phyloP scores from a whole-genome alignment of 805 yeast genomes.

The Ogataea angusta region DNA sequence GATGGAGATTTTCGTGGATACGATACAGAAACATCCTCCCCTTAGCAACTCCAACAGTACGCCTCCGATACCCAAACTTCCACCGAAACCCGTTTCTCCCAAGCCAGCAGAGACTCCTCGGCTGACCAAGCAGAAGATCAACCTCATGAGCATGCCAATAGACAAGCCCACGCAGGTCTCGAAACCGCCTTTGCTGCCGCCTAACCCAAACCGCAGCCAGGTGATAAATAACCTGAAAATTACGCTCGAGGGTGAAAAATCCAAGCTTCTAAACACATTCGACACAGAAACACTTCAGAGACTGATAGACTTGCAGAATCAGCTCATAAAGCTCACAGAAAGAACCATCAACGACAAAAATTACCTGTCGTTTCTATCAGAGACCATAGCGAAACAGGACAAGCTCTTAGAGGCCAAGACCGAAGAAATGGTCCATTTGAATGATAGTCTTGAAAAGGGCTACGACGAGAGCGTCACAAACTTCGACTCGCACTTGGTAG shows the following conservation, averaged over 20 bases:
- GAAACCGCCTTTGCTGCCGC: slow-evolving; percentile 28
- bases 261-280: slow-evolving; percentile 11
- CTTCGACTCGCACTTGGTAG: slow-evolving; percentile 43
- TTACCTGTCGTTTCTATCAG: slow-evolving; percentile 15
- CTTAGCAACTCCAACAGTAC: slow-evolving; percentile 1
- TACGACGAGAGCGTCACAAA: slow-evolving; percentile 26
- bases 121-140: slow-evolving; percentile 8
- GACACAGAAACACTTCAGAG: slow-evolving; percentile 5
- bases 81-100: slow-evolving; percentile 8
- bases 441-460: slow-evolving; percentile 29
- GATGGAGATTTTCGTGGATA: slow-evolving; percentile 18
- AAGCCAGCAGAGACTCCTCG: slow-evolving; percentile 4
- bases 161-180: slow-evolving; percentile 1
- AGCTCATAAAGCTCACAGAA: slow-evolving; percentile 21
- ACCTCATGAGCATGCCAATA: slow-evolving; percentile 9
- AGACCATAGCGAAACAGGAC: slow-evolving; percentile 24
- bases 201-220: slow-evolving; percentile 26
- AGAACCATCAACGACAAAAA: slow-evolving; percentile 15
- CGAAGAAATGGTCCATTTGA: slow-evolving; percentile 8
- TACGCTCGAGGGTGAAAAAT: slow-evolving; percentile 6
- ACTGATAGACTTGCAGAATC: slow-evolving; percentile 15
- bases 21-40: slow-evolving; percentile 18
- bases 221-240: slow-evolving; percentile 10
- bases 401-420: slow-evolving; percentile 17
- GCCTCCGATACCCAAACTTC: slow-evolving; percentile 4